These are phyloP conservation scores for Reticulascus tulasneorum DNA, from an alignment of 2,329 filamentous ascomycete genomes.

Conservation along the genomic window DNA sequence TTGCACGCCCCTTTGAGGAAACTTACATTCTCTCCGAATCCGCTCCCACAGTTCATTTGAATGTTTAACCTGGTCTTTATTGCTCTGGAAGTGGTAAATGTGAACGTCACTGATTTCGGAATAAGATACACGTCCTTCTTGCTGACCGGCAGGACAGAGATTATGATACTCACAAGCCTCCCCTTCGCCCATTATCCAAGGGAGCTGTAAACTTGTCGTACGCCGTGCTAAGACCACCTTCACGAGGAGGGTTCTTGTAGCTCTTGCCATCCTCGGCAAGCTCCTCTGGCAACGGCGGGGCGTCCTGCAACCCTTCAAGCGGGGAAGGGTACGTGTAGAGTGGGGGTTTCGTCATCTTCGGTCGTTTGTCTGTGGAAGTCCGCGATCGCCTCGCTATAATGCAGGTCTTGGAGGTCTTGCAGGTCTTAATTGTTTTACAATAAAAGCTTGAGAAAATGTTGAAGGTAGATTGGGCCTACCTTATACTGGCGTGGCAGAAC, in stretches of 20 bases:
- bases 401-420: no score
- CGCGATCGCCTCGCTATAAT: no score
- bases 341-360: conserved; percentile 38
- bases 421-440: no score
- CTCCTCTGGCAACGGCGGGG: conserved; percentile 54
- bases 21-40: conserved; percentile 73
- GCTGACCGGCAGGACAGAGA: not conserved
- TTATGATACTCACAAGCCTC: conserved; percentile 62
- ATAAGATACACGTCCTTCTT: not conserved
- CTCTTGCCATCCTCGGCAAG: conserved; percentile 73
- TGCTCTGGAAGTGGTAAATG: conserved; percentile 73
- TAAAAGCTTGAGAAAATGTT: no score
- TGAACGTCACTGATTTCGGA: conserved; percentile 63
- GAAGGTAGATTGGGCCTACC: no score
- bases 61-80: conserved; percentile 59
- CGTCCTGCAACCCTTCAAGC: conserved; percentile 52
- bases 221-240: conserved; percentile 56
- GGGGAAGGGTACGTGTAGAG: conserved; percentile 52
- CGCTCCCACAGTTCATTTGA: conserved; percentile 72
- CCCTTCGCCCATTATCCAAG: conserved; percentile 59
- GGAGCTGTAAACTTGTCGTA: conserved; percentile 69
- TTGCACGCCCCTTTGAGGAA: not conserved
- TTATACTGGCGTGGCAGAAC: no score
- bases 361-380: no score
- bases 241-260: conserved; percentile 61